Evolutionary conservation across 306 rosid genomes (phyloP).

Genomic region (Alnus glutinosa): DNA sequence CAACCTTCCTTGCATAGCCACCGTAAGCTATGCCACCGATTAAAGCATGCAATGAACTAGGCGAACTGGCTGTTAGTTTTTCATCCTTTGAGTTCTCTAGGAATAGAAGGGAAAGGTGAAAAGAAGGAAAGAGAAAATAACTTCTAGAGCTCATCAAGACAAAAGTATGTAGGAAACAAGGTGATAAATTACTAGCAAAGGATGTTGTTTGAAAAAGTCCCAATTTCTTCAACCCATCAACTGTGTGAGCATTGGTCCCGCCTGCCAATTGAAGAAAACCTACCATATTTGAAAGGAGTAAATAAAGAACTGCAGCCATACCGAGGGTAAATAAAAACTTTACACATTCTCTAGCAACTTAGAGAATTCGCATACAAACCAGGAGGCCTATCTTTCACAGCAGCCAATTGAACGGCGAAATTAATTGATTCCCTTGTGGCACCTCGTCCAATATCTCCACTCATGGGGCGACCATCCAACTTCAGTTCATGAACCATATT

Average conservation of each 20-base stretch:
- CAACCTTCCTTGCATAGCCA: constrained; percentile 93
- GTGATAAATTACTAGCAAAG: constrained; percentile 31
- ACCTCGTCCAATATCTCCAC: constrained; percentile 94
- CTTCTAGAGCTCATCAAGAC: constrained; percentile 8
- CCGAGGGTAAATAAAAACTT: constrained; percentile 7
- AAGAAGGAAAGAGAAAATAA: not conserved
- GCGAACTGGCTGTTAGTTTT: constrained; percentile 23
- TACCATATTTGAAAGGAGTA: constrained; percentile 25
- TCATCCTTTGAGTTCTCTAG: constrained; percentile 41
- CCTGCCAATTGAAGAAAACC: constrained; percentile 97
- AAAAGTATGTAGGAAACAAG: not conserved
- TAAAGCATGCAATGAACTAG: constrained; percentile 37
- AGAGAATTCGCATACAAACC: constrained; percentile 45
- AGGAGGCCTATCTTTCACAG: constrained; percentile 60
- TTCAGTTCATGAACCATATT: constrained; percentile 32
- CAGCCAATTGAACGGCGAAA: constrained; percentile 66
- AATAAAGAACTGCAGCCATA: constrained; percentile 12
- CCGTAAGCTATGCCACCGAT: constrained; percentile 87
- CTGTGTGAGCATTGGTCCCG: constrained; percentile 89
- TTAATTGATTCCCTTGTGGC: constrained; percentile 81
- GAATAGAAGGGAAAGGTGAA: constrained; percentile 5
- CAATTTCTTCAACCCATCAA: constrained; percentile 68
- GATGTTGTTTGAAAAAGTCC: constrained; percentile 58
- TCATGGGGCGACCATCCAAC: constrained; percentile 98
- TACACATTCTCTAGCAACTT: constrained; percentile 7